A percentile compares a stretch with the other conserved stretches of the same genome.
Conservation (phyloP, 1,284 basidiomycete genomes). For the Singerocomus rubriflavus region DNA sequence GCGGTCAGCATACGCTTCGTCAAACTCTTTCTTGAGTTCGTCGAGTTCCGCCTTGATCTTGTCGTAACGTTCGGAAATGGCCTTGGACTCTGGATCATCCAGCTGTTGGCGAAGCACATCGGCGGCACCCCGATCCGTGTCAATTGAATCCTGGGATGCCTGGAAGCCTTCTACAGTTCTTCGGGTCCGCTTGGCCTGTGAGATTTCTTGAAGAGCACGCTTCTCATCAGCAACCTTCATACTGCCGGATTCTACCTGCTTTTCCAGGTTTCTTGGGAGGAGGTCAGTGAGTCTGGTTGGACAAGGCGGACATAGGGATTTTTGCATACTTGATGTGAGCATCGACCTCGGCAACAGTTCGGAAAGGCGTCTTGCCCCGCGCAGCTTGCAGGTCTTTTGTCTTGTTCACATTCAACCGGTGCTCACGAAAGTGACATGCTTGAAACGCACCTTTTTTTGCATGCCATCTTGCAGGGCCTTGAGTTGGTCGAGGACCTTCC, state of each 20-base stretch:
- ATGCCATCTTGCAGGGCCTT: constrained; percentile 80
- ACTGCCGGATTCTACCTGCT: constrained; percentile 87
- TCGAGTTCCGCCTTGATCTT: constrained; percentile 86
- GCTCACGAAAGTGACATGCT: neutral
- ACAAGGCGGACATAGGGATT: constrained; percentile 11
- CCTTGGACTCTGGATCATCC: constrained; percentile 90
- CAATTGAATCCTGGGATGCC: constrained; percentile 75
- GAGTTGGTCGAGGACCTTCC: constrained; percentile 81
- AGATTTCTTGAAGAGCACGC: constrained; percentile 89
- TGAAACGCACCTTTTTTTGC: constrained; percentile 74
- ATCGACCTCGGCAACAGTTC: constrained; percentile 87
- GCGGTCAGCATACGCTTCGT: constrained; percentile 82
- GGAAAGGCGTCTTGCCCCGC: constrained; percentile 82
- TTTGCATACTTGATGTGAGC: constrained; percentile 78
- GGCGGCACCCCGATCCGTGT: constrained; percentile 70
- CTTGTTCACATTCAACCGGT: constrained; percentile 38
- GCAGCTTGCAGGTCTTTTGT: constrained; percentile 87
- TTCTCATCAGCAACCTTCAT: constrained; percentile 98
- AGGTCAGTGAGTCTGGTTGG: constrained; percentile 5
- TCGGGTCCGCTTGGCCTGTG: constrained; percentile 64
- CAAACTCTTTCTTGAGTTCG: constrained; percentile 80
- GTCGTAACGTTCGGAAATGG: constrained; percentile 80
- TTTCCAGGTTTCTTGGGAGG: constrained; percentile 69
- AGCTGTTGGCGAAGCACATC: constrained; percentile 86
- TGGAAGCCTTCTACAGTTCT: constrained; percentile 79